Evolutionary conservation across 345 rosid genomes (phyloP), one percentile per base, ranked within the genome.

Genomic region (Eucalyptus cloeziana): DNA sequence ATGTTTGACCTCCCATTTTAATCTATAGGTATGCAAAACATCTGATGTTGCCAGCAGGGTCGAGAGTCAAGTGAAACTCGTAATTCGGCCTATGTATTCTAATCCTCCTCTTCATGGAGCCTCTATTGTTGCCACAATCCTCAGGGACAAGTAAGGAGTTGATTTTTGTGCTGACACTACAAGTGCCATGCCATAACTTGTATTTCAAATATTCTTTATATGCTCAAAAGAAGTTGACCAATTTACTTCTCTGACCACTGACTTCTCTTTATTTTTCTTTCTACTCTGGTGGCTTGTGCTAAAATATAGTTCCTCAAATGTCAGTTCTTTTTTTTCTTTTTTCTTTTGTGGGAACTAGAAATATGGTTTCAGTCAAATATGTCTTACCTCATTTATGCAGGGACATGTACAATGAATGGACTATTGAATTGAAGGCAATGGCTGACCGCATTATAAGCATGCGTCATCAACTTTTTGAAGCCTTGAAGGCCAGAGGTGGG

Each of bases 51-150:
- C 99, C 1, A 90, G 93, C 52, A 93, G 85, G 90, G 99, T 97
- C 44, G 96, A 96, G 89, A 96, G 97, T 92, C 99, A 97, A 89
- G 91, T 96, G 93, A 97, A 97, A 91, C 97, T 96, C 86, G 96
- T 97, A 80, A 95, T 96, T 90, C 93, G 99, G 88, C 98, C 99
- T 56, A 96, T 97, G 99, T 96, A 95, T 92, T 96, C 99, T 71
- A 95, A 93, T 60, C 99, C 99, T 89, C 99, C 99, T 22, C 93
- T 97, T 56, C 99, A 97, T 80, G 99, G 99, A 87, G 99, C 98
- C 87, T 95, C 98, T 4, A 96, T 97, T 71, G 99, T 94, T 60
- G 97, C 97, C 86, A 64, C 92, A 76, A 93, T 97, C 89, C 95
- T 97, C 60, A 94, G 91, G 89, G 95, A 97, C 92, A 94, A 93